Evolutionary conservation across 2,329 filamentous ascomycete genomes (phyloP).

Genomic region (Xylaria sp.): DNA sequence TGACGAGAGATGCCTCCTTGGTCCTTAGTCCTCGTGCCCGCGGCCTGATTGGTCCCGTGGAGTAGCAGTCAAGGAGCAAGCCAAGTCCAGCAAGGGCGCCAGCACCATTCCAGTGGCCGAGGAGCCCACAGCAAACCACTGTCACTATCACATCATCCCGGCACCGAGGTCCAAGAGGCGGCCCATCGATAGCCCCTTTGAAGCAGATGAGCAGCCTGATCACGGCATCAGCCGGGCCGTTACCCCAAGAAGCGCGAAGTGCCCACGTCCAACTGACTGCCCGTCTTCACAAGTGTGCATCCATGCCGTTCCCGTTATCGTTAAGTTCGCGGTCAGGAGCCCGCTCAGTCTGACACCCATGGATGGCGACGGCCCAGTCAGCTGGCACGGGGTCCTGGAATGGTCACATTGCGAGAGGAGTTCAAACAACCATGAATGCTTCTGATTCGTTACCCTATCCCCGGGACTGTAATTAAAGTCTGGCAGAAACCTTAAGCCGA

Average conservation of each 20-base stretch:
- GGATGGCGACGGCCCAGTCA: slow-evolving; percentile 24
- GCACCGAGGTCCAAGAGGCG: not conserved
- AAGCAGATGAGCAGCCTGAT: slow-evolving; percentile 10
- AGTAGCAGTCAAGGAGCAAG: slow-evolving; percentile 23
- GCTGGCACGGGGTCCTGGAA: slow-evolving; percentile 23
- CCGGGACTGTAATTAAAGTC: slow-evolving; percentile 32
- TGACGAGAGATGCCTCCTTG: slow-evolving; percentile 2
- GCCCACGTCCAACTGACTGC: not conserved
- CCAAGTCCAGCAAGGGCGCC: slow-evolving; percentile 24
- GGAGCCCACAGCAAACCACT: slow-evolving; percentile 18
- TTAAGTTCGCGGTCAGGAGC: slow-evolving; percentile 12
- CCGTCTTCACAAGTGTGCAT: slow-evolving; percentile 11
- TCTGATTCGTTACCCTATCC: slow-evolving; percentile 41
- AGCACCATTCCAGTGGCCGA: slow-evolving; percentile 17
- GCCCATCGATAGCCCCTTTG: slow-evolving; percentile 1
- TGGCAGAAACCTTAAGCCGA: slow-evolving; percentile 41
- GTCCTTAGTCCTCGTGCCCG: slow-evolving; percentile 2
- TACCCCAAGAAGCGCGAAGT: not conserved
- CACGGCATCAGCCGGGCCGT: not conserved
- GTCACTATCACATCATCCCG: slow-evolving; percentile 15
- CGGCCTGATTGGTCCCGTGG: slow-evolving; percentile 21
- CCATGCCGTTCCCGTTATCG: slow-evolving; percentile 7
- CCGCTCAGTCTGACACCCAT: slow-evolving; percentile 16
- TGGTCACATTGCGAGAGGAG: slow-evolving; percentile 38
- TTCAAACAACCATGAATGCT: slow-evolving; percentile 30